These are phyloP conservation scores for Exophiala lecanii-corni DNA, from an alignment of 2,329 filamentous ascomycete species.

Conservation along the genomic window DNA sequence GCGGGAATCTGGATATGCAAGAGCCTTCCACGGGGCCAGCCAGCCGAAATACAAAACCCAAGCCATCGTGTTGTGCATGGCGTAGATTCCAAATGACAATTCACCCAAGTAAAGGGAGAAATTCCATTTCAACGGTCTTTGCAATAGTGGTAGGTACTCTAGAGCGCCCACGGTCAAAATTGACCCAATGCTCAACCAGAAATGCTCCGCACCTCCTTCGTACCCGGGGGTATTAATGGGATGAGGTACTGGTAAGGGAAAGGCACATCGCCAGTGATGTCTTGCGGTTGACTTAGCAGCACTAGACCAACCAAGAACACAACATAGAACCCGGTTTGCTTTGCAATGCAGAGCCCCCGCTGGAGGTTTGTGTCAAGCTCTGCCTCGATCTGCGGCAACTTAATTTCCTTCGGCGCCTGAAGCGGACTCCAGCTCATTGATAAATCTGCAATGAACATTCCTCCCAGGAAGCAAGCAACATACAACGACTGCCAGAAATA, in stretches of 20 bases:
- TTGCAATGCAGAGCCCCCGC: not conserved
- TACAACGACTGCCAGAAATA: conserved; percentile 5
- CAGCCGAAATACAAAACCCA: not conserved
- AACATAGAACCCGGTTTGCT: not conserved
- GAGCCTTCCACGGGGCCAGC: conserved; percentile 1
- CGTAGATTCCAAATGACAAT: conserved; percentile 11
- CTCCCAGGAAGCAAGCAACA: conserved; percentile 9
- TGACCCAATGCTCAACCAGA: conserved; percentile 23
- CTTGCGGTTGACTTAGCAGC: not conserved
- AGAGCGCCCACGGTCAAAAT: conserved; percentile 1
- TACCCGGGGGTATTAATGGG: conserved; percentile 31
- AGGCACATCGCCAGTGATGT: not conserved
- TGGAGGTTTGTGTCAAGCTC: not conserved
- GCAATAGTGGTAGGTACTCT: conserved; percentile 3
- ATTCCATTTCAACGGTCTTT: conserved; percentile 1
- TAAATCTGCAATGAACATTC: conserved; percentile 12
- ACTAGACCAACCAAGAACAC: not conserved
- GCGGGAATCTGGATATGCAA: not conserved
- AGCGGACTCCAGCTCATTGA: conserved; percentile 4
- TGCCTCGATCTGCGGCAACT: not conserved
- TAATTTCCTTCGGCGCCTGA: not conserved
- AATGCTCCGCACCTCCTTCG: conserved; percentile 39
- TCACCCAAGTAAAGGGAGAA: conserved; percentile 8
- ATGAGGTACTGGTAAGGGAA: conserved; percentile 35
- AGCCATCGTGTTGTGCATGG: conserved; percentile 3